Evolutionary conservation across 192 early-diverging fungal genomes (phyloP), one percentile per base, ranked within the genome.

Genomic region (Chytriomyces sp.): DNA sequence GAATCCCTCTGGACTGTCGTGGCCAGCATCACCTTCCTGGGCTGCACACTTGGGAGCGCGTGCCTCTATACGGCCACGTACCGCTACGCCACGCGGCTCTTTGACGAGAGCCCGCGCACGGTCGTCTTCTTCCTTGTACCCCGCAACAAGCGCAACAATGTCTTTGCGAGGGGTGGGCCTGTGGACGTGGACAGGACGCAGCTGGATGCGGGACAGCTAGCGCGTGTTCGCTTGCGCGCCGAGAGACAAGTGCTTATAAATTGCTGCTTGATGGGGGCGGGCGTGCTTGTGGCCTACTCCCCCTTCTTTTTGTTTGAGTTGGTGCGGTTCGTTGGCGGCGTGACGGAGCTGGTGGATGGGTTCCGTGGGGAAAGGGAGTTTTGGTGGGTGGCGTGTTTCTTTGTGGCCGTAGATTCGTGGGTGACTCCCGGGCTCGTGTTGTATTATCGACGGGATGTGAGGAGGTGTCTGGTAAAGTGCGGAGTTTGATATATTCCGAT

Each of bases 31-130:
- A 19, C 6, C 2, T 68, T 39, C 34, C 36, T 17, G 19, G 34
- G 33, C 3, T 30, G 56, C 5, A 28, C 38, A 19, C 19, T 59
- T 8, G 6, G 14, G 4, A 59, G 39, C 33, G 68, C 22, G 14
- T 39, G 38, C 7, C 52, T 70, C 19, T 70, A 70, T 31, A 70
- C 39, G n/a, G 26, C 26, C n/a, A 70, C 68, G 32, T 70, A 70
- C 68, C 49, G 56, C 10, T 70, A 37, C 68, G 26, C 68, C n/a
- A 31, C 54, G 19, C 49, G 53, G 12, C 54, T 52, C 25, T 70
- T 70, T 59, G 68, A 57, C 38, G 53, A 70, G 30, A 70, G 52
- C 39, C 68, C 68, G n/a, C 26, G 26, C 5, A 39, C 52, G 25
- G 68, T 34, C 5, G 52, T 39, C 0, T 70, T 59, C 53, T 70